These are phyloP conservation scores for Diaporthe citri DNA, from an alignment of 2,329 filamentous ascomycete genomes.

Conservation along the genomic window DNA sequence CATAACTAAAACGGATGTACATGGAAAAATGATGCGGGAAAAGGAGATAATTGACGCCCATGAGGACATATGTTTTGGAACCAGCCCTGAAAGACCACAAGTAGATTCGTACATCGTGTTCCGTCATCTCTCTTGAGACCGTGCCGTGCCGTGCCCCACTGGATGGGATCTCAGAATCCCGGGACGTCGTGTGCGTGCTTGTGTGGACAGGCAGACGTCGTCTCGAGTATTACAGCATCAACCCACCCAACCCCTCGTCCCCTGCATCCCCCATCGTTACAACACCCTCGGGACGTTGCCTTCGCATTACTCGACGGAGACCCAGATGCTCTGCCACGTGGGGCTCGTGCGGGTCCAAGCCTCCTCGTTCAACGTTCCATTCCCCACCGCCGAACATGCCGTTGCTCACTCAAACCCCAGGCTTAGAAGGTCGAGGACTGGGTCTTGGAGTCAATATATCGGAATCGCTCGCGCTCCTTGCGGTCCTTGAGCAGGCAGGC, in stretches of 20 bases:
- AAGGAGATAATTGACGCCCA: constrained; percentile 18
- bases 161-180: constrained; percentile 7
- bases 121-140: constrained; percentile 5
- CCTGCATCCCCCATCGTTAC: constrained; percentile 7
- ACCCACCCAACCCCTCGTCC: neutral
- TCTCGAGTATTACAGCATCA: constrained; percentile 26
- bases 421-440: constrained; percentile 63
- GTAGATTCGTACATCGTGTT: constrained; percentile 11
- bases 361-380: neutral
- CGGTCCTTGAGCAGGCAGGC: constrained; percentile 85
- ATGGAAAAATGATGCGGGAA: constrained; percentile 5
- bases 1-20: constrained; percentile 25
- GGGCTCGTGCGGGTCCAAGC: neutral
- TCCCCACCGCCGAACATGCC: neutral
- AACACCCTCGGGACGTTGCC: constrained; percentile 3
- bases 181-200: constrained; percentile 1
- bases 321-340: neutral
- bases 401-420: neutral
- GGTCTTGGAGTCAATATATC: constrained; percentile 84
- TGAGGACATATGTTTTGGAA: constrained; percentile 1
- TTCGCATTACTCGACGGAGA: constrained; percentile 6
- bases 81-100: constrained; percentile 24
- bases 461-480: constrained; percentile 83
- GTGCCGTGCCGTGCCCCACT: neutral
- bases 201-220: constrained; percentile 10